phyloP scores from a whole-genome alignment of 2,329 filamentous ascomycete species.

The Ophiostoma himal-ulmi region DNA sequence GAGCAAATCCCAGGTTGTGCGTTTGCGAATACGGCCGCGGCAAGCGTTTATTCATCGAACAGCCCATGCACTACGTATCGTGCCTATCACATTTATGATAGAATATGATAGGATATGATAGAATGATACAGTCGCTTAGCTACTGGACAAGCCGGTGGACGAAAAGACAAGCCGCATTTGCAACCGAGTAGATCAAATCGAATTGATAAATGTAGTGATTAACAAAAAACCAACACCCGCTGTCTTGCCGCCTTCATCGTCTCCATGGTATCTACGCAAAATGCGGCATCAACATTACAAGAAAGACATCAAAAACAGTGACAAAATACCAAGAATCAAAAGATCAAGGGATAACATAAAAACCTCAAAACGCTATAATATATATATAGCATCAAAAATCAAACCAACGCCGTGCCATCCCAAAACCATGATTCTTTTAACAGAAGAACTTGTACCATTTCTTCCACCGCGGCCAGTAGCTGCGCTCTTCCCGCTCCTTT shows the following conservation, averaged over 20 bases:
- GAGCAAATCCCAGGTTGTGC: not conserved
- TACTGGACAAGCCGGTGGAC: too few species aligned
- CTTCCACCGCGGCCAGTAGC: constrained; percentile 71
- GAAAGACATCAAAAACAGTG: too few species aligned
- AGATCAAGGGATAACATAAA: not conserved
- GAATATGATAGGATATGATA: not conserved
- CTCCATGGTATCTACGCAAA: too few species aligned
- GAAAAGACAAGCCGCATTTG: too few species aligned
- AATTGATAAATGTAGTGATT: too few species aligned
- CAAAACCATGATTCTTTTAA: constrained; percentile 34
- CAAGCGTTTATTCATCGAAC: not conserved
- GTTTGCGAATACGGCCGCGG: not conserved
- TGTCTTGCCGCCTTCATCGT: too few species aligned
- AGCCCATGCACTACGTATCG: not conserved
- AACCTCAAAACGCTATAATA: not conserved
- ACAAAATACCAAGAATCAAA: not conserved
- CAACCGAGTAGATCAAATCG: too few species aligned
- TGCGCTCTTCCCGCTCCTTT: constrained; percentile 71
- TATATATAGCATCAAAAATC: not conserved
- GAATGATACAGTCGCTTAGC: too few species aligned
- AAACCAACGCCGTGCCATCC: constrained; percentile 20
- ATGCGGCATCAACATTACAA: too few species aligned
- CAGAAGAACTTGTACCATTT: constrained; percentile 68
- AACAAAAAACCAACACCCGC: too few species aligned
- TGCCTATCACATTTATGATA: not conserved